These are phyloP conservation scores for Candida taoyuanica DNA, from an alignment of 805 yeast genomes.

Conservation along the genomic window DNA sequence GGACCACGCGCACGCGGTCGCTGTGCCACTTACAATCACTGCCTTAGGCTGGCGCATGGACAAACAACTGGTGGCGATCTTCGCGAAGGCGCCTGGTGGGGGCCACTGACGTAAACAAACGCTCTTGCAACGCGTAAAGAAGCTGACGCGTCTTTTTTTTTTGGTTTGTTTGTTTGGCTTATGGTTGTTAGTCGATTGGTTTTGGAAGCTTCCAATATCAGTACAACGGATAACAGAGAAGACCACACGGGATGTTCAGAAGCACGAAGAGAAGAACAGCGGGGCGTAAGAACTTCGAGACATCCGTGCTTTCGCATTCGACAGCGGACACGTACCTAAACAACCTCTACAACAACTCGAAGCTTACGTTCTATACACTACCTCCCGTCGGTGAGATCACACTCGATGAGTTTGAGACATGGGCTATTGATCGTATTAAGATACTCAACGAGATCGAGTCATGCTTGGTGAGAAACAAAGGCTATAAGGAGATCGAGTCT, in stretches of 20 bases:
- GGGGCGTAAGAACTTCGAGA: constrained; percentile 63
- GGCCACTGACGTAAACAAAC: constrained; percentile 5
- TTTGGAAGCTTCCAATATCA: too few relatives aligned
- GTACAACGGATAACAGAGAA: neutral
- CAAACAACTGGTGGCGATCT: too few relatives aligned
- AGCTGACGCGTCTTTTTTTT: neutral
- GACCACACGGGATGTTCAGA: constrained; percentile 52
- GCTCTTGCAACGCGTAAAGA: neutral
- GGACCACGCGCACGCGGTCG: constrained; percentile 7
- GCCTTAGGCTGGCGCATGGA: too few relatives aligned
- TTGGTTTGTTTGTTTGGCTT: neutral
- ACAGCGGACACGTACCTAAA: constrained; percentile 33
- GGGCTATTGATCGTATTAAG: constrained; percentile 92
- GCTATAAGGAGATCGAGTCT: constrained; percentile 58
- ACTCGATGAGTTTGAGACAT: constrained; percentile 84
- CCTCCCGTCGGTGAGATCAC: constrained; percentile 88
- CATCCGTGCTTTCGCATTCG: constrained; percentile 26
- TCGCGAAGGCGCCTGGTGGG: too few relatives aligned
- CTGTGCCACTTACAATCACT: too few relatives aligned
- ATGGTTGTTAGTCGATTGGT: too few relatives aligned
- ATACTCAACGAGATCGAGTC: constrained; percentile 83
- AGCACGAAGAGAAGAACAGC: constrained; percentile 70
- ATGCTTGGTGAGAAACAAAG: constrained; percentile 58
- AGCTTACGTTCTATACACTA: constrained; percentile 67
- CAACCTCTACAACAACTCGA: constrained; percentile 42